Conservation (phyloP, 495 filamentous ascomycete species). For the Xylaria bambusicola region DNA sequence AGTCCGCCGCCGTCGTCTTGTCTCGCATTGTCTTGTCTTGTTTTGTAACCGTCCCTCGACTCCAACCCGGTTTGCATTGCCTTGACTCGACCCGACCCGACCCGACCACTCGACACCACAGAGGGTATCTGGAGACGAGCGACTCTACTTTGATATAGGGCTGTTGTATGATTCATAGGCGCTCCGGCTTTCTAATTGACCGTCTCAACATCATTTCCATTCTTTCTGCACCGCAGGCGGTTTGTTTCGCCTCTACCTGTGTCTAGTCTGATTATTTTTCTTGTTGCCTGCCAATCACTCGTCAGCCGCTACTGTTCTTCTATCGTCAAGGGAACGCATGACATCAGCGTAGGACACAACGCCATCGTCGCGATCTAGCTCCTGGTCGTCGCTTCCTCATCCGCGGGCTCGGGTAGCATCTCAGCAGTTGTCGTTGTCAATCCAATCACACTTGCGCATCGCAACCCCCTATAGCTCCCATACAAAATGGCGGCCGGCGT, state of each 20-base stretch:
- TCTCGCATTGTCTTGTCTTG: conserved; percentile 20
- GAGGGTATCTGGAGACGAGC: background rate
- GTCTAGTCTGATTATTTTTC: conserved; percentile 23
- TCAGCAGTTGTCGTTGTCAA: conserved; percentile 8
- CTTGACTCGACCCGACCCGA: conserved; percentile 17
- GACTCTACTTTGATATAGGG: conserved; percentile 3
- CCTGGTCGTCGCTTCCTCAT: conserved; percentile 23
- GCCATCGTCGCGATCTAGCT: conserved; percentile 31
- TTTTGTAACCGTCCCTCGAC: conserved; percentile 15
- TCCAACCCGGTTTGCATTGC: conserved; percentile 18
- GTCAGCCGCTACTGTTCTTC: conserved; percentile 19
- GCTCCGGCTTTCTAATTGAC: conserved; percentile 34
- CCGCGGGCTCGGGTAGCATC: conserved; percentile 16
- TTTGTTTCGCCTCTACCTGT: conserved; percentile 33
- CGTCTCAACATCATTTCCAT: conserved; percentile 24
- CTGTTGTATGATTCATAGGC: conserved; percentile 23
- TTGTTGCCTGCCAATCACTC: conserved; percentile 24
- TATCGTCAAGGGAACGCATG: conserved; percentile 28
- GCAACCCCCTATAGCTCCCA: conserved; percentile 6
- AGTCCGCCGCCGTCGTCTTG: conserved; percentile 16
- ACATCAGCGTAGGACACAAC: conserved; percentile 33
- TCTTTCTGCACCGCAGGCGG: conserved; percentile 39
- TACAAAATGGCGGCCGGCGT: conserved; percentile 59
- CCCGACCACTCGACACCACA: conserved; percentile 6
- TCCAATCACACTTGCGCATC: conserved; percentile 4